Conservation (phyloP, 2,329 filamentous ascomycete genomes). For the Podosphaera aphanis region DNA sequence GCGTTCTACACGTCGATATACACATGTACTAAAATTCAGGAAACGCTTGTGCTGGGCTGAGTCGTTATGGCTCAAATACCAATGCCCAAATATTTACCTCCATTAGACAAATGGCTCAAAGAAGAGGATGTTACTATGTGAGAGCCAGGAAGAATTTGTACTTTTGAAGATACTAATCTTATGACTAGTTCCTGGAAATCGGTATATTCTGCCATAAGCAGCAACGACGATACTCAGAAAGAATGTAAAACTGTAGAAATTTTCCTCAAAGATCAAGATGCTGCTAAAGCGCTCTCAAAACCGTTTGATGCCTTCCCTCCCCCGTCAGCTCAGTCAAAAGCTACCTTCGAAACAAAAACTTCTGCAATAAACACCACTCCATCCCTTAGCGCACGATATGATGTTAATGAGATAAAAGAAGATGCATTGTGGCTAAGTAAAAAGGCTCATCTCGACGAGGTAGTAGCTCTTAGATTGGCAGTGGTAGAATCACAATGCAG, state of each 20-base stretch:
- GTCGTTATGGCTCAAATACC: slow-evolving; percentile 43
- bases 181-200: slow-evolving; percentile 34
- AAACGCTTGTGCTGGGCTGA: slow-evolving; percentile 20
- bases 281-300: slow-evolving; percentile 41
- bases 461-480: slow-evolving; percentile 57
- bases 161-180: slow-evolving; percentile 3
- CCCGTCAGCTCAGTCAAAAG: slow-evolving; percentile 38
- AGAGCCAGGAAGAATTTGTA: slow-evolving; percentile 15
- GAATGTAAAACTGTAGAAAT: slow-evolving; percentile 30
- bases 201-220: slow-evolving; percentile 33
- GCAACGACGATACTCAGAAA: slow-evolving; percentile 29
- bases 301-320: slow-evolving; percentile 44
- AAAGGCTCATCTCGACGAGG: slow-evolving; percentile 53
- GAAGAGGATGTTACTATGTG: slow-evolving; percentile 64
- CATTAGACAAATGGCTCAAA: slow-evolving; percentile 63
- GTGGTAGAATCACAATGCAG: slow-evolving; percentile 68
- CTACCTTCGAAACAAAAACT: slow-evolving; percentile 60
- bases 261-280: slow-evolving; percentile 50
- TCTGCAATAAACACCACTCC: slow-evolving; percentile 67
- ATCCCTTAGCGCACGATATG: slow-evolving; percentile 39
- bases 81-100: slow-evolving; percentile 55
- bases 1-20: too few relatives aligned
- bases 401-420: slow-evolving; percentile 58
- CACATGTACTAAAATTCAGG: slow-evolving; percentile 18
- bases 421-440: slow-evolving; percentile 74